Base-by-base conservation (phyloP, 768 basidiomycete genomes). In the Suillus tomentosus region DNA sequence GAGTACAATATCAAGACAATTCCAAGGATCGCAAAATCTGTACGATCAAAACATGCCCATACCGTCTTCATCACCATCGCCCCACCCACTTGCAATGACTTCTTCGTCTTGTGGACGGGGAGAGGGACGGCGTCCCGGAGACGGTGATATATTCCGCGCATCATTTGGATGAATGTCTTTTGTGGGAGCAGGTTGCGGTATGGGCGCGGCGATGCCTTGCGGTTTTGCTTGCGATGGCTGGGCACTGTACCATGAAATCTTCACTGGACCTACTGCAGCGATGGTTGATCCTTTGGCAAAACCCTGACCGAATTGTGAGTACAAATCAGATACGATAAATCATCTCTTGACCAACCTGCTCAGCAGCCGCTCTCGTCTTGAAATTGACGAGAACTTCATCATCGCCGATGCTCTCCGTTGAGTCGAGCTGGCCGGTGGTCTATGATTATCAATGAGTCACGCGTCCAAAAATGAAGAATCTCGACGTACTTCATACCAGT, bases 401-500 rank as follows among this genome's bases (percentile, higher is more conserved):
- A 58, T 76, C 73, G n/a, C 85, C 87, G 10, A 78, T 68, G 40
- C 74, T 72, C 59, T 89, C 84, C 34, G 90, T 75, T 3, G 84
- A 82, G 34, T 94, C 93, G 62, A 94, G 72, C 67, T 89, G 90
- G 27, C 90, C 91, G 1, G 82, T 82, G 14, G 85, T 84, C 91
- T 92, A 63, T 65, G 48, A 62, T 53, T 36, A 57, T 39, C 63
- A 5, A 67, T 64, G 57, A 73, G 19, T 19, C 19, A 34, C 19
- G 24, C 36, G 48, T 19, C 22, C 19, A 24, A 10, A 42, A 42
- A 42, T 19, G 40, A n/a, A 58, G 6, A 31, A 58, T 58, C 2
- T 24, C 6, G 15, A 67, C 77, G 24, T 71, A 91, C 88, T 83
- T 94, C 91, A 73, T 90, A 96, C 91, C 92, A 96, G 68, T 92